Evolutionary conservation across 2,329 filamentous ascomycete genomes (phyloP).

Genomic region (Diaporthe humulicola): DNA sequence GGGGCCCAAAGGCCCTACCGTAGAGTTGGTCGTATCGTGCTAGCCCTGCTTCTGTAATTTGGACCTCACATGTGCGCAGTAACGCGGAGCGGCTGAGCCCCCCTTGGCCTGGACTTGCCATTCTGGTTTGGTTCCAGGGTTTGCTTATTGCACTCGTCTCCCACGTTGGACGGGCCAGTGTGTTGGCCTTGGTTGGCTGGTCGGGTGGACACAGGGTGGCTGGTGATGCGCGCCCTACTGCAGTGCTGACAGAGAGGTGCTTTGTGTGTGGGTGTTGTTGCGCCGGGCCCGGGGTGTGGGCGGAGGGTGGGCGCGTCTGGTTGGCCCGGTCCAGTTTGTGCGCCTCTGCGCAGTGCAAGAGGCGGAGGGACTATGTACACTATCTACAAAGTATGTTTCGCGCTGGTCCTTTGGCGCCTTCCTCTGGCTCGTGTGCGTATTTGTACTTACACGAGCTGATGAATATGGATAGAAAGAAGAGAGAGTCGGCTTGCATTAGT

Average conservation of each 20-base stretch:
- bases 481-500: constrained; percentile 14
- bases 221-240: constrained; percentile 27
- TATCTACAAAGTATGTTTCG: background rate
- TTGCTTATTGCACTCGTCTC: background rate
- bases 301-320: background rate
- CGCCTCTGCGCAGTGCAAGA: constrained; percentile 7
- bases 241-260: constrained; percentile 19
- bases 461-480: background rate
- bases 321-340: background rate
- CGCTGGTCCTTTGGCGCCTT: background rate
- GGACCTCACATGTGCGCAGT: too few species aligned
- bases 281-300: constrained; percentile 7
- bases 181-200: background rate
- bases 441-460: background rate
- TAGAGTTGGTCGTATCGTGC: constrained; percentile 1
- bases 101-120: background rate
- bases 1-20: background rate
- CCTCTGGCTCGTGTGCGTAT: background rate
- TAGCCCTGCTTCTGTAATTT: background rate
- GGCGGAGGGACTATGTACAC: background rate
- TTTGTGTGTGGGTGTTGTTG: background rate
- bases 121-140: background rate
- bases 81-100: constrained; percentile 1
- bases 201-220: constrained; percentile 5
- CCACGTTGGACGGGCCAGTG: background rate